A percentile compares a stretch with the other conserved stretches of the same genome.
Conservation (phyloP, 305 asterid genomes). For the Caryopteris hybrid region DNA sequence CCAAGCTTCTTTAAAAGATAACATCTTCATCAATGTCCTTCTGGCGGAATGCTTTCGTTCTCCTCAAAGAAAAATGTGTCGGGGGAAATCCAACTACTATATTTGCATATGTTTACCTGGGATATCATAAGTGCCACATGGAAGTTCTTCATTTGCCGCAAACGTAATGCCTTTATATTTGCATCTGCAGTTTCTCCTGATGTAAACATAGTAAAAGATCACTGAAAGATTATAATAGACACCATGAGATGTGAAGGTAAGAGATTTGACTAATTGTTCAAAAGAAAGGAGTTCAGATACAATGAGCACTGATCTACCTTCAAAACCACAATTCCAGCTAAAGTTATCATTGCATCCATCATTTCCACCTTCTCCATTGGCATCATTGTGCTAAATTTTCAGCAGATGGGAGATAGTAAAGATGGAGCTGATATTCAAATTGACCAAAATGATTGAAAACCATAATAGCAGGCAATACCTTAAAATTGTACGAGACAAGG, state of each 20-base stretch:
- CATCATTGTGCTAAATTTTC: conserved; percentile 80
- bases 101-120: conserved; percentile 50
- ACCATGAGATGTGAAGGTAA: too few species aligned
- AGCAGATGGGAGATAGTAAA: conserved; percentile 1
- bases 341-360: conserved; percentile 92
- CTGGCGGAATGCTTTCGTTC: background rate
- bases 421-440: conserved; percentile 4
- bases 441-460: background rate
- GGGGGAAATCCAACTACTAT: too few species aligned
- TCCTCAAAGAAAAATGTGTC: background rate
- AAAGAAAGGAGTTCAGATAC: conserved; percentile 6
- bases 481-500: conserved; percentile 81
- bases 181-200: conserved; percentile 82
- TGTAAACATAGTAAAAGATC: background rate
- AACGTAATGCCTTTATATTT: conserved; percentile 55
- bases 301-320: conserved; percentile 47
- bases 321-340: conserved; percentile 98
- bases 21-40: background rate
- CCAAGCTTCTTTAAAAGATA: background rate
- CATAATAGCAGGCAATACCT: conserved; percentile 43
- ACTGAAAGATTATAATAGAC: too few species aligned
- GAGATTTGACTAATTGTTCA: background rate
- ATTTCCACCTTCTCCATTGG: conserved; percentile 95
- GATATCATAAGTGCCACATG: conserved; percentile 87
- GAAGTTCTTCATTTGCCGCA: conserved; percentile 88